Percentiles rank a stretch among this genome's conserved stretches.
Evolutionary conservation across 2,329 filamentous ascomycete species (phyloP).

Genomic region (Monosporascus sp.): DNA sequence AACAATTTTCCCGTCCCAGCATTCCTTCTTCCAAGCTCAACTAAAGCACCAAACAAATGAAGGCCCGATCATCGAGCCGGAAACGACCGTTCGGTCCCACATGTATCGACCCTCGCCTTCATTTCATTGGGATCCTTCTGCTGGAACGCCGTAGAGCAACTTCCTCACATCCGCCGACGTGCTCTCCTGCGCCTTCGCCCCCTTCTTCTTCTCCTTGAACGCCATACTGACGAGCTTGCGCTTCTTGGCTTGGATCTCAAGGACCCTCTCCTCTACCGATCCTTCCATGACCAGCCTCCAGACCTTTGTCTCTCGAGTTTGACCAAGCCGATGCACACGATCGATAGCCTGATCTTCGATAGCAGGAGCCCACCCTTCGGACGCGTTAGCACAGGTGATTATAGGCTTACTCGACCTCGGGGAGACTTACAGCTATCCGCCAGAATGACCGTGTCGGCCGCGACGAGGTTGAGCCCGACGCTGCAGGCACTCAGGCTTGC

Average conservation of each 20-base stretch:
- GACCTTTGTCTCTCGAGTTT: slow-evolving; percentile 72
- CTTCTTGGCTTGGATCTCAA: slow-evolving; percentile 75
- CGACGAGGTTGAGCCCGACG: slow-evolving; percentile 80
- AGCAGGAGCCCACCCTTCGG: slow-evolving; percentile 75
- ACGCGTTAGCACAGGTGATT: slow-evolving; percentile 8
- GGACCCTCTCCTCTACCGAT: slow-evolving; percentile 74
- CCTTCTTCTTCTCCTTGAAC: slow-evolving; percentile 65
- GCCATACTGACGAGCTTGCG: slow-evolving; percentile 71
- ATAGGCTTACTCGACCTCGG: background rate
- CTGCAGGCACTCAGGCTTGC: slow-evolving; percentile 78
- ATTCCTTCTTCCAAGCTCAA: too few species aligned
- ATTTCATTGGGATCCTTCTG: background rate
- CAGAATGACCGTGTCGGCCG: slow-evolving; percentile 80
- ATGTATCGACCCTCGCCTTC: background rate
- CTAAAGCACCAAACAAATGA: too few species aligned
- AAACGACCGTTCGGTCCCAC: background rate
- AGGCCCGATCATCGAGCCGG: background rate
- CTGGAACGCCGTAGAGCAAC: background rate
- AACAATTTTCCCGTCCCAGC: too few species aligned
- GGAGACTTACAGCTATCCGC: slow-evolving; percentile 61
- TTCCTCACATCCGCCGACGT: background rate
- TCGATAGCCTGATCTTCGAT: slow-evolving; percentile 92
- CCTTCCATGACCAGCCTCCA: slow-evolving; percentile 78
- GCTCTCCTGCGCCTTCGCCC: background rate
- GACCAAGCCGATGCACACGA: slow-evolving; percentile 79